phyloP scores from a whole-genome alignment of 257 asterid genomes.

The Solanum microdontum region DNA sequence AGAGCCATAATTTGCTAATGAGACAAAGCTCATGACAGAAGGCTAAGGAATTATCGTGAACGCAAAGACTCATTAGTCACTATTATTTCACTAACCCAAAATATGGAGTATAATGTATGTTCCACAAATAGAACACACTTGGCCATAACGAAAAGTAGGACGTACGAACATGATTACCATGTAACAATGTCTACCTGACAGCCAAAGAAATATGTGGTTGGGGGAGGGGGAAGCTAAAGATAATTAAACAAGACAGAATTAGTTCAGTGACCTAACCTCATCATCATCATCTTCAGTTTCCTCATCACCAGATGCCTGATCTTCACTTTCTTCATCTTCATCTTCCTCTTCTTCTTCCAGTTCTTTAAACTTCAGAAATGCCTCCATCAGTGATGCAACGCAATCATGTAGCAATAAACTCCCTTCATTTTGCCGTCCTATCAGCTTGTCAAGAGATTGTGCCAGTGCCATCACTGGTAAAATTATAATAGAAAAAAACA shows the following conservation, averaged over 20 bases:
- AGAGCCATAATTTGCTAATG: background rate
- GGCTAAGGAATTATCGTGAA: background rate
- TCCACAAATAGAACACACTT: background rate
- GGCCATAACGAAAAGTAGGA: background rate
- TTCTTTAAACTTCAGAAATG: conserved; percentile 16
- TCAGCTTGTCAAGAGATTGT: conserved; percentile 17
- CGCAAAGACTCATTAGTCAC: background rate
- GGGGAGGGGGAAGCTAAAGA: background rate
- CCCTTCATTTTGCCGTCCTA: conserved; percentile 3
- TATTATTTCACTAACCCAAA: background rate
- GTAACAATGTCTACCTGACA: background rate
- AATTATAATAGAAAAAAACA: background rate
- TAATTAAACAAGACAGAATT: background rate
- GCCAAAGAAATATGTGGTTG: background rate
- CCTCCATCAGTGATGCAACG: conserved; percentile 20
- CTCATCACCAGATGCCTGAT: conserved; percentile 17
- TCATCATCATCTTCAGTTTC: conserved; percentile 17
- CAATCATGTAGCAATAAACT: conserved; percentile 9
- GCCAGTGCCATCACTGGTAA: conserved; percentile 24
- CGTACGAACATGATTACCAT: background rate
- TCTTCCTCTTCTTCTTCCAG: conserved; percentile 18
- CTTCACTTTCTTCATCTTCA: conserved; percentile 15
- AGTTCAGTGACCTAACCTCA: conserved; percentile 6
- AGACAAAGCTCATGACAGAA: background rate
- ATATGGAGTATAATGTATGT: background rate